A percentile compares a stretch with the other conserved stretches of the same genome.
phyloP scores from a whole-genome alignment of 108 stramenopile species.

The Pseudonitzschia multiseries region DNA sequence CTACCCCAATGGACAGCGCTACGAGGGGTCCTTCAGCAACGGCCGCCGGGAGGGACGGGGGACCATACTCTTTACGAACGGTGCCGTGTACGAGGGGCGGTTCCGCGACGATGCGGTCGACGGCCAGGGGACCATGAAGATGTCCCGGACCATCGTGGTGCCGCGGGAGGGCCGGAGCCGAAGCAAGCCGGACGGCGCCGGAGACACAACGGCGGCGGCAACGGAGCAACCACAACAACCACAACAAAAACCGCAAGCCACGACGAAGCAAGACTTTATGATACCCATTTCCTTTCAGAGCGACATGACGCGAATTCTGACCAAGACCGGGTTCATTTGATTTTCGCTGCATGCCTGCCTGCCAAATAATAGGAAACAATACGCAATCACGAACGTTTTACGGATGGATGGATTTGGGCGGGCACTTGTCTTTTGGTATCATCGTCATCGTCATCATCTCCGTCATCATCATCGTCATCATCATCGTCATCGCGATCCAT shows the following conservation, averaged over 20 bases:
- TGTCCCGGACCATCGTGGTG: constrained; percentile 64
- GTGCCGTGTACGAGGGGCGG: constrained; percentile 85
- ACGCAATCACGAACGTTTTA: no score
- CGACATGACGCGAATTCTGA: constrained; percentile 83
- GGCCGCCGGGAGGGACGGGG: constrained; percentile 88
- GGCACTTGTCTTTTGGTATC: no score
- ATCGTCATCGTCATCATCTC: no score
- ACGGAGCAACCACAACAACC: no score
- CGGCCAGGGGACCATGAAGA: constrained; percentile 90
- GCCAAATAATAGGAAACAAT: no score
- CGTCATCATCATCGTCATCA: no score
- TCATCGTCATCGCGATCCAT: no score
- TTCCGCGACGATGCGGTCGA: constrained; percentile 90
- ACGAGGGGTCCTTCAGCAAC: constrained; percentile 76
- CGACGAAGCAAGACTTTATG: constrained; percentile 73
- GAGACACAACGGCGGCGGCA: not conserved
- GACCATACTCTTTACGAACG: constrained; percentile 81
- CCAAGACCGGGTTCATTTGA: constrained; percentile 78
- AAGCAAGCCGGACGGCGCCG: not conserved
- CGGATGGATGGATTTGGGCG: no score
- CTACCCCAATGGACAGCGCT: constrained; percentile 86
- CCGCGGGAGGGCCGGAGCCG: constrained; percentile 25
- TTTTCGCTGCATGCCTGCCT: not conserved
- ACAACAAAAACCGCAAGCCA: no score
- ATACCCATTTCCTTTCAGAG: constrained; percentile 85